Evolutionary conservation across 2,329 filamentous ascomycete genomes (phyloP), one percentile per base, ranked within the genome.

Genomic region (Zasmidium citrigriseum): DNA sequence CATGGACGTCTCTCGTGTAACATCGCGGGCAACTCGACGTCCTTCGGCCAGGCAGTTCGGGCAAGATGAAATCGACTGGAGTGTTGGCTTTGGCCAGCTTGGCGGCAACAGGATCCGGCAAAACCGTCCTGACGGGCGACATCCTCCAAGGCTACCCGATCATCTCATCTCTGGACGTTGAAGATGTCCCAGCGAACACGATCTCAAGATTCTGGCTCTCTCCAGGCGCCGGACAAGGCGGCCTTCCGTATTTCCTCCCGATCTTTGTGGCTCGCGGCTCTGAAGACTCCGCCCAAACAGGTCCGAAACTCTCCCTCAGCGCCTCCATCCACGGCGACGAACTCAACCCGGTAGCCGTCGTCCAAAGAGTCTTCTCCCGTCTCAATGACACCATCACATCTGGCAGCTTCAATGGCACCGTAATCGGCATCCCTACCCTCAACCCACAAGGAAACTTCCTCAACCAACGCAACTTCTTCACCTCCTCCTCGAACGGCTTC

Each of bases 401-500:
- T n/a, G 64, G 62, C n/a, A 57, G 56, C 18, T 63, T 68, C 44
- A 67, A 67, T 46, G 63, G 53, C 45, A 62, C 58, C 66, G 72
- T 76, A 22, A 76, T 76, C 48, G 74, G 72, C 10, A 68, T 77
- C 3, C 74, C 74, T 0, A 76, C 74, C 1, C 64, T 75, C 18
- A 77, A 76, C 47, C 72, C 73, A 1, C 70, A 73, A 57, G 74
- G 74, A 4, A 76, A 74, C 55, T 74, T 75, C 46, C 55, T 76
- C 22, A 76, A 75, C 57, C 73, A 76, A 58, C 67, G 73, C 18
- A 75, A 75, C 61, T 75, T 73, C 65, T 75, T 70, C 62, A 73
- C 72, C 12, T 60, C 61, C 52, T 66, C 64, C 46, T 59, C 58
- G 27, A 67, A 79, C 77, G 77, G 77, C 63, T 76, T 88, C 67